Percentiles rank a stretch among this genome's conserved stretches.
Evolutionary conservation across 1,284 basidiomycete species (phyloP).

Genomic region (Rhodofomes roseus): DNA sequence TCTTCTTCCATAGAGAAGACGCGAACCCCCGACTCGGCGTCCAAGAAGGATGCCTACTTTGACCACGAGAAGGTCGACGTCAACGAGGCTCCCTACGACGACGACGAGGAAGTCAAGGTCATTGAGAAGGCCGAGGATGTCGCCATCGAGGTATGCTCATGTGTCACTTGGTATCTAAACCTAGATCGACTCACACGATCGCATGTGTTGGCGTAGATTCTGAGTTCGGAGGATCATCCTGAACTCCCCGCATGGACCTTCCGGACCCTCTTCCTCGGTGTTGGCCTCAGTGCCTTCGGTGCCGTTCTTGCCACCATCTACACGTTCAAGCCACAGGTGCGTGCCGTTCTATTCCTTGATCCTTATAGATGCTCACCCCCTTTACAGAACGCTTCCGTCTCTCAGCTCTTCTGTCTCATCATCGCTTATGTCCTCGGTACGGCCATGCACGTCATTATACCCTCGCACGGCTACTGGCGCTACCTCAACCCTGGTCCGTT

Average conservation of each 20-base stretch:
- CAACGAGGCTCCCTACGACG: conserved; percentile 16
- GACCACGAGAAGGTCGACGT: conserved; percentile 23
- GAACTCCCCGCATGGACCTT: conserved; percentile 55
- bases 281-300: conserved; percentile 59
- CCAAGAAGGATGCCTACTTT: background rate
- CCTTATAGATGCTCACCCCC: background rate
- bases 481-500: conserved; percentile 61
- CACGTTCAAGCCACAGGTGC: conserved; percentile 54
- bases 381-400: conserved; percentile 49
- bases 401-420: conserved; percentile 52
- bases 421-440: conserved; percentile 60
- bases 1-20: conserved; percentile 16
- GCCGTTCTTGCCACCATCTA: conserved; percentile 56
- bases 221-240: conserved; percentile 53
- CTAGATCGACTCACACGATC: background rate
- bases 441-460: conserved; percentile 45
- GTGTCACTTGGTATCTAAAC: too few species aligned
- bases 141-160: conserved; percentile 34
- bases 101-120: conserved; percentile 23
- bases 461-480: conserved; percentile 42
- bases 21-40: background rate
- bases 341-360: background rate
- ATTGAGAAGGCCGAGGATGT: conserved; percentile 45
- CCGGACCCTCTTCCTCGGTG: conserved; percentile 53
- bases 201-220: conserved; percentile 30